These are phyloP conservation scores for Clonostachys rosea DNA, from an alignment of 2,329 filamentous ascomycete genomes.

Conservation along the genomic window DNA sequence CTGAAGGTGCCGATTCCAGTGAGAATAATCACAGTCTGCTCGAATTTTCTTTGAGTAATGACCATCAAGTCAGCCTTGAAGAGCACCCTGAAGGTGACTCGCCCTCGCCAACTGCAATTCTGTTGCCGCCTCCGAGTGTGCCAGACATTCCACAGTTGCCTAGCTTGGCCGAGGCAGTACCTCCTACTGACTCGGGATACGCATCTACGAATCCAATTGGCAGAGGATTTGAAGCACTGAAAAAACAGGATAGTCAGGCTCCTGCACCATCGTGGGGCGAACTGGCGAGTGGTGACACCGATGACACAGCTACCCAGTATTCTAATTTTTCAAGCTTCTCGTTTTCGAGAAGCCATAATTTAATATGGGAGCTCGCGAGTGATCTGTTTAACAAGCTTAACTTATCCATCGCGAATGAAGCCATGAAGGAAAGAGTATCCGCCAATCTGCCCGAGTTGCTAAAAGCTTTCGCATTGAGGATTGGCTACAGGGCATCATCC, in stretches of 20 bases:
- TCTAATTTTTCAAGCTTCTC: not conserved
- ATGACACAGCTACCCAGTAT: not conserved
- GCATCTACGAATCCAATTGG: not conserved
- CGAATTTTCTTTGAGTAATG: too few relatives aligned
- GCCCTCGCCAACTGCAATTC: too few relatives aligned
- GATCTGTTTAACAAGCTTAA: not conserved
- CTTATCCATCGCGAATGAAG: not conserved
- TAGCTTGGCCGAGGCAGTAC: not conserved
- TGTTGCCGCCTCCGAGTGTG: too few relatives aligned
- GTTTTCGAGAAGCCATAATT: too few relatives aligned
- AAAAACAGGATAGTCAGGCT: too few relatives aligned
- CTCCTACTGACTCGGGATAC: not conserved
- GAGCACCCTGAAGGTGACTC: too few relatives aligned
- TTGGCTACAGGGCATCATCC: not conserved
- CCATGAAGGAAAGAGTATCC: not conserved
- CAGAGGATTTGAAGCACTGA: not conserved
- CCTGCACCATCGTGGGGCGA: too few relatives aligned
- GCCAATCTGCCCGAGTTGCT: not conserved
- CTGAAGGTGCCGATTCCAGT: too few relatives aligned
- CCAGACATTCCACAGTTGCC: not conserved
- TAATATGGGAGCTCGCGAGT: not conserved
- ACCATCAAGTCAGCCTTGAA: too few relatives aligned
- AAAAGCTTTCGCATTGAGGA: not conserved
- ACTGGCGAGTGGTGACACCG: too few relatives aligned
- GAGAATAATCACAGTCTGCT: too few relatives aligned